Evolutionary conservation across 306 rosid genomes (phyloP).

Genomic region (Lablab purpureus): DNA sequence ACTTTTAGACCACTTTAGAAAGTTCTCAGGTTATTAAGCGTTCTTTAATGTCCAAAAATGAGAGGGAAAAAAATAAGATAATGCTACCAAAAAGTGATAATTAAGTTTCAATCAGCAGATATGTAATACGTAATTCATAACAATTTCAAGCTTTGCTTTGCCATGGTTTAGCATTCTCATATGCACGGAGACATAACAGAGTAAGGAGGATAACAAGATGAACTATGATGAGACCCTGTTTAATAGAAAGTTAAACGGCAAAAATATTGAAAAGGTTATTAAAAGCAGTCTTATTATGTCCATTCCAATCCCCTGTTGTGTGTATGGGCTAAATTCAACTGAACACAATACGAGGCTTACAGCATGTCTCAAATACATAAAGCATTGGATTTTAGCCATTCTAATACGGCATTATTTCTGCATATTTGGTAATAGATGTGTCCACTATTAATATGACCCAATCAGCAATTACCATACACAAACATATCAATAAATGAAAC

Average conservation of each 20-base stretch:
- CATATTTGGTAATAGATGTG: not conserved
- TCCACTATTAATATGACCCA: not conserved
- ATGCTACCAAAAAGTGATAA: not conserved
- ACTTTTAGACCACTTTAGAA: constrained; percentile 35
- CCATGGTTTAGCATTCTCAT: constrained; percentile 22
- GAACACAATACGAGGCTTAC: not conserved
- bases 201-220: constrained; percentile 24
- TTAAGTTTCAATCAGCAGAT: not conserved
- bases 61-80: not conserved
- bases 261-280: not conserved
- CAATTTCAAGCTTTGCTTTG: constrained; percentile 6
- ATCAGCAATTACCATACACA: constrained; percentile 28
- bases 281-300: not conserved
- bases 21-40: not conserved
- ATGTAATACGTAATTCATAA: constrained; percentile 15
- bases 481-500: constrained; percentile 29
- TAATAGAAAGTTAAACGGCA: constrained; percentile 27
- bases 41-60: not conserved
- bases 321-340: constrained; percentile 9
- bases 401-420: constrained; percentile 20
- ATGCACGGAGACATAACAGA: not conserved
- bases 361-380: constrained; percentile 26
- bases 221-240: not conserved
- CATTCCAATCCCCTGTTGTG: not conserved
- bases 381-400: not conserved